Evolutionary conservation across 148 eudicot species (phyloP), one percentile per base, ranked within the genome.

Genomic region (Silene uniflora): DNA sequence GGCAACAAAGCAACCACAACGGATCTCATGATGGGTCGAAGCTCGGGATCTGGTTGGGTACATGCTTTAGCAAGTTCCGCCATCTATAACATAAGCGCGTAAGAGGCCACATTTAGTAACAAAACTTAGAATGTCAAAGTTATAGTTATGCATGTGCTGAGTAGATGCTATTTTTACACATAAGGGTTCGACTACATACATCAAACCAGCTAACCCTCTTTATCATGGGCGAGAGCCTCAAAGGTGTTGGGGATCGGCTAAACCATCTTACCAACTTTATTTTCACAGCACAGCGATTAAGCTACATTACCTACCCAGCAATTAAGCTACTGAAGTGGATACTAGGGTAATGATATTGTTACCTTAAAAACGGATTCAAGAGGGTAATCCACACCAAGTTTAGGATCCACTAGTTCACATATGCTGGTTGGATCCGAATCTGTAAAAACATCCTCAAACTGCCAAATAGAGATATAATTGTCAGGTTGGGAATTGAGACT

Each of bases 1-100:
- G 89, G 80, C 86, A 83, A 87, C 58, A 93, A 76, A 25, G 90
- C 96, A 58, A 90, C 93, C 32, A 88, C 98, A 49, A 87, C 88
- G 3, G 91, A 88, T 72, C 96, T 90, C 96, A 93, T 90, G 75
- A 85, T 93, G n/a, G 98, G 98, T 83, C 98, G 86, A 39, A 83
- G 83, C 59, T 90, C 88, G 7, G 96, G 91, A 77, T 89, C 81
- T 21, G 89, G 91, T 3, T 81, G 92, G 22, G 96, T 89, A 79
- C 98, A 93, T 22, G 88, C 88, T 81, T 72, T 88, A 12, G 91
- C 98, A 55, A 93, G 86, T 64, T 88, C 84, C 25, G 91, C 96
- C 78, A 93, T 79, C 98, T 91, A 76, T 78, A 78, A 69, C 69
- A 67, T 18, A 19, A 67, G 19, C 63, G 17, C 61, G 22, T 10